phyloP scores from a whole-genome alignment of 768 basidiomycete genomes.

The Calocera cornea region DNA sequence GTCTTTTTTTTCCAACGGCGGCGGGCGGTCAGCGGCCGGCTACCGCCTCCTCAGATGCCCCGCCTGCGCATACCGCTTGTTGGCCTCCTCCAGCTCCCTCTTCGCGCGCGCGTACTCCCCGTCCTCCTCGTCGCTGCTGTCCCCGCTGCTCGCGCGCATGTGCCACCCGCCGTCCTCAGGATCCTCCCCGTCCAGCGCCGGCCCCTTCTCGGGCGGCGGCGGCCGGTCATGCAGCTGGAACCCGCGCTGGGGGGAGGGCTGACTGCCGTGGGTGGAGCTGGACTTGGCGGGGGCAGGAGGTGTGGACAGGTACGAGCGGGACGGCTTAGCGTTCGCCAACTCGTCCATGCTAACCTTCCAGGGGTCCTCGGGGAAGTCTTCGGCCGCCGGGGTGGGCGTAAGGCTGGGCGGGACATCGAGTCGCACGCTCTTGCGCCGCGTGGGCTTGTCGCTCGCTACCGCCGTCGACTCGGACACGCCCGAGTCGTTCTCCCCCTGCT shows the following conservation, averaged over 20 bases:
- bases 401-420: not conserved
- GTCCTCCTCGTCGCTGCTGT: slow-evolving; percentile 2
- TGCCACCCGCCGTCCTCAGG: not conserved
- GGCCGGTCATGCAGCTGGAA: not conserved
- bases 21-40: too few species aligned
- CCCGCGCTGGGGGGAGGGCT: not conserved
- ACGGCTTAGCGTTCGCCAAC: not conserved
- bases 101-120: not conserved
- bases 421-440: not conserved
- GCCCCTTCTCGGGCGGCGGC: not conserved
- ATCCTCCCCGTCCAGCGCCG: not conserved
- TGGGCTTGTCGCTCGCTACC: not conserved
- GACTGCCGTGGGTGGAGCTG: not conserved
- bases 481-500: not conserved
- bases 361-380: not conserved
- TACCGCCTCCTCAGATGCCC: not conserved
- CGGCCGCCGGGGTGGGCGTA: not conserved
- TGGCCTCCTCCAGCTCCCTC: slow-evolving; percentile 1
- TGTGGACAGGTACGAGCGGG: not conserved
- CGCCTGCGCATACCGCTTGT: not conserved
- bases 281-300: not conserved
- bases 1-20: too few species aligned
- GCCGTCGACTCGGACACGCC: not conserved
- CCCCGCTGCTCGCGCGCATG: not conserved
- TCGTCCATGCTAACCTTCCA: slow-evolving; percentile 1